These are phyloP conservation scores for Truncatella angustata DNA, from an alignment of 2,329 filamentous ascomycete species.

Conservation along the genomic window DNA sequence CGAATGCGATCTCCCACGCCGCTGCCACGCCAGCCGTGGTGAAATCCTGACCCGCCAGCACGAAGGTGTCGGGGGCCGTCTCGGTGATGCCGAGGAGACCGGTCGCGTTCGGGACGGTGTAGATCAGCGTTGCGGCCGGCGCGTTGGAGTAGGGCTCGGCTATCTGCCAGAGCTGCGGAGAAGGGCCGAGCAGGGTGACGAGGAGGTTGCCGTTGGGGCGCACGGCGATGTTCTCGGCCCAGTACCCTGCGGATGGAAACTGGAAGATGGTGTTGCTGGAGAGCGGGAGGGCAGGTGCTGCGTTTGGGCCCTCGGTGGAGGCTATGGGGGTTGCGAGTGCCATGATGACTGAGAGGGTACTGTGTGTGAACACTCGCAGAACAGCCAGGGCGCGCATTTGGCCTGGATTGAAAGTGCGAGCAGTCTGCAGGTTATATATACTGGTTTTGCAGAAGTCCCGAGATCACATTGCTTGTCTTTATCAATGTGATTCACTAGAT, in stretches of 20 bases:
- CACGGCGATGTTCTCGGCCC: constrained; percentile 33
- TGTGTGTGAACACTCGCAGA: too few relatives aligned
- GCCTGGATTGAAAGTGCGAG: too few relatives aligned
- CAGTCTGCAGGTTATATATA: too few relatives aligned
- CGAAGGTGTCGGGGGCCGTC: constrained; percentile 20
- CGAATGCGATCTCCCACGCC: constrained; percentile 19
- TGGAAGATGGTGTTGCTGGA: constrained; percentile 20
- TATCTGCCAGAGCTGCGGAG: constrained; percentile 25
- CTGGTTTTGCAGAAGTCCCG: too few relatives aligned
- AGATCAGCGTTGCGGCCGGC: constrained; percentile 21
- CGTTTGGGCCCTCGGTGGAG: not conserved
- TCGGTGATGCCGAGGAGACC: constrained; percentile 32
- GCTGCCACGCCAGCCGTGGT: constrained; percentile 13
- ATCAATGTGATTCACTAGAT: too few relatives aligned
- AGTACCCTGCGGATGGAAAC: constrained; percentile 18
- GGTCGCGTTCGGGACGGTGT: constrained; percentile 24
- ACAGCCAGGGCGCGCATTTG: too few relatives aligned
- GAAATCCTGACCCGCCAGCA: constrained; percentile 16
- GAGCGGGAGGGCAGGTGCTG: constrained; percentile 6
- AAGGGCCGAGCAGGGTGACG: constrained; percentile 27
- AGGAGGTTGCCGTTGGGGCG: constrained; percentile 30
- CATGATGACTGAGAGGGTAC: too few relatives aligned
- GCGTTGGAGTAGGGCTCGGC: constrained; percentile 22
- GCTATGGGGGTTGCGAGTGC: not conserved
- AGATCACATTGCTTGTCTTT: too few relatives aligned